These are phyloP conservation scores for Moricandia moricandioides DNA, from an alignment of 345 rosid species.

Conservation along the genomic window DNA sequence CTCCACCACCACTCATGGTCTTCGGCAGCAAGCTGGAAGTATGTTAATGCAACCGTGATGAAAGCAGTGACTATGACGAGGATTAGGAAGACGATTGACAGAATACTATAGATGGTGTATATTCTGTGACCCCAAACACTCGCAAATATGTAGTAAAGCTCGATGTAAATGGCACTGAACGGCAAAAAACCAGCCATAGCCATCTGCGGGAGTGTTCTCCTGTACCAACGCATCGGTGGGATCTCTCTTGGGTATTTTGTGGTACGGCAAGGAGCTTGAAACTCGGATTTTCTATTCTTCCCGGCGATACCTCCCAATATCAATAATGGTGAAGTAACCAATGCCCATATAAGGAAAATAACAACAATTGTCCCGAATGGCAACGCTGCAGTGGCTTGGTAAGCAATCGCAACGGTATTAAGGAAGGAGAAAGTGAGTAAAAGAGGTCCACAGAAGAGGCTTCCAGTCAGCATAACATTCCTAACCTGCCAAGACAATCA, in stretches of 20 bases:
- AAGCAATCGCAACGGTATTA: background rate
- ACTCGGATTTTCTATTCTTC: background rate
- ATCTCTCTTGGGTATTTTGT: background rate
- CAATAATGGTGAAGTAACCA: background rate
- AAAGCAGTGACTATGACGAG: background rate
- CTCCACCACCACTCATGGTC: background rate
- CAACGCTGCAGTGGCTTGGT: background rate
- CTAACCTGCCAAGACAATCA: background rate
- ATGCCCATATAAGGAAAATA: background rate
- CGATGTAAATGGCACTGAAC: background rate
- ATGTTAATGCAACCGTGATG: background rate
- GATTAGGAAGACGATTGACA: background rate
- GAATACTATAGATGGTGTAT: background rate
- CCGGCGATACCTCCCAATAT: background rate
- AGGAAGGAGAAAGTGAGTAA: background rate
- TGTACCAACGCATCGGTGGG: background rate
- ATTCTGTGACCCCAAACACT: background rate
- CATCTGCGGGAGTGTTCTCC: background rate
- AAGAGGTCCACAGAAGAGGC: background rate
- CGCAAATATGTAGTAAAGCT: background rate
- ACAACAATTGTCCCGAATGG: background rate
- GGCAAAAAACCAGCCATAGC: background rate
- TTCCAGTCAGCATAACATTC: background rate
- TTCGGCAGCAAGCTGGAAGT: background rate
- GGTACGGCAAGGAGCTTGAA: background rate